Conservation (phyloP, 164 flowering plant species). For the Akebia trifoliata region DNA sequence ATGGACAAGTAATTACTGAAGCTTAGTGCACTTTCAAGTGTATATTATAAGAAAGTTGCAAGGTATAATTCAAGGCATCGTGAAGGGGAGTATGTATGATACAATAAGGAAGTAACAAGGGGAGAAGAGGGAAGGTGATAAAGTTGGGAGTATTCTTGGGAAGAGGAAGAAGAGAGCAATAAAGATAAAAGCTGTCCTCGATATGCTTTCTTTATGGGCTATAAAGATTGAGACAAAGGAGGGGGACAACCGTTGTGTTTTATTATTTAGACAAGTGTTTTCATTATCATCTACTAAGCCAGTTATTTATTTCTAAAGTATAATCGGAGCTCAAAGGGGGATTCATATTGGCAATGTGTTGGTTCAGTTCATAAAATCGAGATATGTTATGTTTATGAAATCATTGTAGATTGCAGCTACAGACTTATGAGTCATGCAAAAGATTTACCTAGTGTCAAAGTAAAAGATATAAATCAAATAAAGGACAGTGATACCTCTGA, state of each 20-base stretch:
- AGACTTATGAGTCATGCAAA: neutral
- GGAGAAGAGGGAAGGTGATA: too few relatives aligned
- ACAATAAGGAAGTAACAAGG: too few relatives aligned
- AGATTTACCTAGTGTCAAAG: neutral
- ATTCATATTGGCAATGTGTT: neutral
- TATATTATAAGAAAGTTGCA: neutral
- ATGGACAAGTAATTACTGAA: neutral
- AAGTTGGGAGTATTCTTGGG: too few relatives aligned
- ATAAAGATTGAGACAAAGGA: too few relatives aligned
- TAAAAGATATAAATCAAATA: neutral
- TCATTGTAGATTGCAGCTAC: neutral
- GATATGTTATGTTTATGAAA: neutral
- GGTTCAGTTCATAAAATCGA: neutral
- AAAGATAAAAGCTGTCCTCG: too few relatives aligned
- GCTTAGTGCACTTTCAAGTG: neutral
- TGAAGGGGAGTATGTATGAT: neutral
- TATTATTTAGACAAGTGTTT: neutral
- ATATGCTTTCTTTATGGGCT: too few relatives aligned
- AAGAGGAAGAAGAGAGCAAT: too few relatives aligned
- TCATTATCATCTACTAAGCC: neutral
- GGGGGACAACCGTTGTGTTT: too few relatives aligned
- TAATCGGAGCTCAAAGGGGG: neutral
- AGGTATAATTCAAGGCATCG: neutral
- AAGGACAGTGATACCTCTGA: slow-evolving; percentile 48
- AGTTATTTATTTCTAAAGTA: neutral